Base-by-base conservation (phyloP, 163 green algal genomes). In the Trebouxia gelatinosa region DNA sequence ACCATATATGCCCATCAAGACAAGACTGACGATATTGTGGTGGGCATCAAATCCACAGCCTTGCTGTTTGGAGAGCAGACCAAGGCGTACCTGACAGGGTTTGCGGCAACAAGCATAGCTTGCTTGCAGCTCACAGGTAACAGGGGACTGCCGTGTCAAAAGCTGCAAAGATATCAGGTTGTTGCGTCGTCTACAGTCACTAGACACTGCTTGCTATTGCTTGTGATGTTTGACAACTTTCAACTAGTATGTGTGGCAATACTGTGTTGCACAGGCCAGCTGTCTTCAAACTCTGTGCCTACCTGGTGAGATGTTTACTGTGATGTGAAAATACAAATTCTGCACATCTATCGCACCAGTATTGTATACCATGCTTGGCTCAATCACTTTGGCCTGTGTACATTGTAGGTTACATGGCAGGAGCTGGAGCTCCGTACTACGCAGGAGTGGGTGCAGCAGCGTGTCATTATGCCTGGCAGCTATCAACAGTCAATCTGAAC, bases 1-100 rank as follows among this genome's bases (percentile, higher is more conserved):
- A 97, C 93, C 11, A 95, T 98, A 39, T 97, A 97, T 71, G 93
- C 93, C 0, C 90, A 96, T 75, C 93, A 97, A 89, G 95, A 98
- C 83, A 97, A 94, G 78, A 39, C 67, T 16, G 94, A 98, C 75
- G 95, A 98, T 72, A 81, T 79, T 54, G 54, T 66, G 0, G 90
- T 89, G 2, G 95, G 95, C 31, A 87, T 99, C 35, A 93, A 93
- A 79, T 98, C 95, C 7, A 98, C 94, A 2, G 95, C 95, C n/a
- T 84, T 97, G 57, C 87, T 92, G 1, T 96, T 98, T 77, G 94
- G 88, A 26, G 78, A 89, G 2, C 31, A 77, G 64, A 97, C 88
- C 54, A 93, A 91, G 64, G 39, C 46, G 3, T 90, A 80, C 81
- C 80, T 95, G 6, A 19, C 80, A 7, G 85, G 37, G 26, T 95